phyloP scores from a whole-genome alignment of 192 early-diverging fungal genomes.

The Helicostylum pulchrum region DNA sequence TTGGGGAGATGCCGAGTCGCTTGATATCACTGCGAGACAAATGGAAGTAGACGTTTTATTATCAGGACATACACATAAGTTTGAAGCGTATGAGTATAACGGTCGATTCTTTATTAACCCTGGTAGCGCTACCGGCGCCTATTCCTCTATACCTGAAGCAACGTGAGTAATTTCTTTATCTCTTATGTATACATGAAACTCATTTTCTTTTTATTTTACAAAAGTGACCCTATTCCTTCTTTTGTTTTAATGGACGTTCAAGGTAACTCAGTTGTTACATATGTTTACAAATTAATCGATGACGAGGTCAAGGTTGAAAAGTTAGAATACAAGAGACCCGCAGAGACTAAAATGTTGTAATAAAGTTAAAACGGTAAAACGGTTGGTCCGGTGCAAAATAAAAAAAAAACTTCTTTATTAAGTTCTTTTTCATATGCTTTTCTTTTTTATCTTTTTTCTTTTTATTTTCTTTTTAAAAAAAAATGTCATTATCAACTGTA shows the following conservation, averaged over 20 bases:
- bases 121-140: constrained; percentile 93
- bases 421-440: too few species aligned
- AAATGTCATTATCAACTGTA: neutral
- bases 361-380: neutral
- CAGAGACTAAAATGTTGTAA: constrained; percentile 35
- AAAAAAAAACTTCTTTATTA: too few species aligned
- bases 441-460: neutral
- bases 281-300: constrained; percentile 91
- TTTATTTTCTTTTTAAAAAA: neutral
- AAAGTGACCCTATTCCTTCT: constrained; percentile 71
- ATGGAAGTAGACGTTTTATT: constrained; percentile 92
- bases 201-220: constrained; percentile 7
- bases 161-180: constrained; percentile 23
- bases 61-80: constrained; percentile 83
- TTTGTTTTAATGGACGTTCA: constrained; percentile 97
- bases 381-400: too few species aligned
- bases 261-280: constrained; percentile 67
- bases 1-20: constrained; percentile 69
- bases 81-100: constrained; percentile 89
- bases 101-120: constrained; percentile 94
- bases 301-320: constrained; percentile 93
- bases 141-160: constrained; percentile 27
- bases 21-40: constrained; percentile 76
- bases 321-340: constrained; percentile 76
- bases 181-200: neutral